These are phyloP conservation scores for Dendrothele bispora DNA, from an alignment of 768 basidiomycete genomes.

Conservation along the genomic window DNA sequence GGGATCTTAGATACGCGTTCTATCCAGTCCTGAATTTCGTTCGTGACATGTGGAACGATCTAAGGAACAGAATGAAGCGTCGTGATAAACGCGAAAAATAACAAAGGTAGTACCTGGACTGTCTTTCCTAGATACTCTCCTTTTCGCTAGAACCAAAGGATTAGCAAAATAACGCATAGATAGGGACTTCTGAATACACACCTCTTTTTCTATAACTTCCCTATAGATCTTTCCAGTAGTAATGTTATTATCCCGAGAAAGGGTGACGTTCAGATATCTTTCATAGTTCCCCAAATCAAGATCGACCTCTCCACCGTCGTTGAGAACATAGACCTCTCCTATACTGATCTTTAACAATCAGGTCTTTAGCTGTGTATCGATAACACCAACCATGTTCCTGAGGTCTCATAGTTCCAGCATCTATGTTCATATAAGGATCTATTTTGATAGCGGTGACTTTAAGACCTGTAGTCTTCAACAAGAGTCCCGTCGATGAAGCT, in stretches of 20 bases:
- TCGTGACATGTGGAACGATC: constrained; percentile 96
- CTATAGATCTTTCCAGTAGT: constrained; percentile 98
- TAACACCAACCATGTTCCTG: constrained; percentile 91
- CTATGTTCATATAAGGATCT: constrained; percentile 99
- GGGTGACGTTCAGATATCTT: constrained; percentile 92
- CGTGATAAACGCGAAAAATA: constrained; percentile 1
- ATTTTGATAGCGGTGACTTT: constrained; percentile 99
- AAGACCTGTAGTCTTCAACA: constrained; percentile 92
- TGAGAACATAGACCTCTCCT: constrained; percentile 98
- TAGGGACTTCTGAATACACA: constrained; percentile 31
- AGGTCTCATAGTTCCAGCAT: constrained; percentile 98
- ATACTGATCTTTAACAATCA: constrained; percentile 13
- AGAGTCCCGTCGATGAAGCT: constrained; percentile 96
- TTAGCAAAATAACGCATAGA: constrained; percentile 1
- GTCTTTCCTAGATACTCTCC: constrained; percentile 95
- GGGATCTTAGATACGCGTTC: constrained; percentile 92
- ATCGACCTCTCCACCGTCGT: constrained; percentile 98
- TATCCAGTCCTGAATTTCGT: constrained; percentile 98
- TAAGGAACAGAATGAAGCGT: constrained; percentile 24
- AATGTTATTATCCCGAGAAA: constrained; percentile 95
- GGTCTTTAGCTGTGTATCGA: background rate
- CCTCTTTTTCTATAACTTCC: constrained; percentile 97
- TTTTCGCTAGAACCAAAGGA: constrained; percentile 50
- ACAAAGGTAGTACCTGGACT: constrained; percentile 89
- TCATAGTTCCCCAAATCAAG: constrained; percentile 98